phyloP scores from a whole-genome alignment of 495 filamentous ascomycete genomes.

The Cairneyella variabilis region DNA sequence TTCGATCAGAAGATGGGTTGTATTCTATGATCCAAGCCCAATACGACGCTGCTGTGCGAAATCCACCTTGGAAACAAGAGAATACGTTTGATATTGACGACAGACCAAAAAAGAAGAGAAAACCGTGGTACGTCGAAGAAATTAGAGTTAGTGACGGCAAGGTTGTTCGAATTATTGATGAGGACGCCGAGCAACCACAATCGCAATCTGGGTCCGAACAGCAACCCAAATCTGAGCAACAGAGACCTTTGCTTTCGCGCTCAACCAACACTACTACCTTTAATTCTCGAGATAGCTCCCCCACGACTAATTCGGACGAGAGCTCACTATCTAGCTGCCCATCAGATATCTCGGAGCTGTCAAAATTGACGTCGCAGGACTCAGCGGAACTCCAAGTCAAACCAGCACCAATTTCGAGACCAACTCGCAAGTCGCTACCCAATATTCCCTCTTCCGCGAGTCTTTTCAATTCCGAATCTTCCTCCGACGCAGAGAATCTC shows the following conservation, averaged over 20 bases:
- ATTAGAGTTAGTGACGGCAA: conserved; percentile 19
- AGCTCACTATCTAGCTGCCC: conserved; percentile 9
- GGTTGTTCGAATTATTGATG: conserved; percentile 20
- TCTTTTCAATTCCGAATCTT: too few relatives aligned
- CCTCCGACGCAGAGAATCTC: too few relatives aligned
- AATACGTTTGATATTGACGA: conserved; percentile 31
- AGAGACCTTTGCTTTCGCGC: conserved; percentile 4
- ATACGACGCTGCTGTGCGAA: conserved; percentile 43
- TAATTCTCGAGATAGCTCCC: conserved; percentile 14
- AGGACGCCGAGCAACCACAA: not conserved
- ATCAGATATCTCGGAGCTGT: conserved; percentile 1
- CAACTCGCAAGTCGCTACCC: too few relatives aligned
- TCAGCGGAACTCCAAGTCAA: too few relatives aligned
- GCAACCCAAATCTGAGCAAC: too few relatives aligned
- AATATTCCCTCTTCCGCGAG: too few relatives aligned
- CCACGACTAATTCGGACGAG: not conserved
- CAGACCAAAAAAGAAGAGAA: conserved; percentile 41
- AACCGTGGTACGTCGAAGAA: conserved; percentile 18
- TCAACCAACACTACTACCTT: conserved; percentile 13
- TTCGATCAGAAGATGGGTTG: conserved; percentile 65
- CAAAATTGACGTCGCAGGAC: not conserved
- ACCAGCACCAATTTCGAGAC: too few relatives aligned
- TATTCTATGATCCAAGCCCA: conserved; percentile 66
- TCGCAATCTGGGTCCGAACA: not conserved
- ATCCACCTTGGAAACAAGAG: conserved; percentile 30